Evolutionary conservation across 164 flowering plant genomes (phyloP).

Genomic region (Umbellularia californica): DNA sequence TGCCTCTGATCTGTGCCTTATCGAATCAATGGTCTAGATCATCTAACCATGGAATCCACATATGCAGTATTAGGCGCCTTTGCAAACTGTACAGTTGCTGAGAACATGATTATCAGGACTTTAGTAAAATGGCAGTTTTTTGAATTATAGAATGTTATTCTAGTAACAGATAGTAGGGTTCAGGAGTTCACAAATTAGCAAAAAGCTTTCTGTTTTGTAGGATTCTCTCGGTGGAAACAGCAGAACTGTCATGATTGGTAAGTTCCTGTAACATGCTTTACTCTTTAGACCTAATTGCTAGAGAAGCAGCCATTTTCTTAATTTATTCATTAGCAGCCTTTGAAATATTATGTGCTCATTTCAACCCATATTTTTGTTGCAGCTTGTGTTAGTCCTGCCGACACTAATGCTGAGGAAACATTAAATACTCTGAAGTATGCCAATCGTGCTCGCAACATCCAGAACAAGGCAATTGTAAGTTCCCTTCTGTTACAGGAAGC

Average conservation of each 20-base stretch:
- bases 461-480: constrained; percentile 93
- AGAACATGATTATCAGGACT: too few species aligned
- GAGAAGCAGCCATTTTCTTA: background rate
- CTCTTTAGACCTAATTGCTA: background rate
- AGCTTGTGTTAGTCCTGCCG: constrained; percentile 99
- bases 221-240: constrained; percentile 99
- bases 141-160: background rate
- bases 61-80: background rate
- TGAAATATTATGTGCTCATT: background rate
- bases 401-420: constrained; percentile 96
- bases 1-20: background rate
- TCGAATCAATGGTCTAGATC: background rate
- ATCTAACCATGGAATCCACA: background rate
- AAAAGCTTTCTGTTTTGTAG: constrained; percentile 31
- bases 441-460: constrained; percentile 98
- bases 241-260: constrained; percentile 98
- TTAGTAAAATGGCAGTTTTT: too few species aligned
- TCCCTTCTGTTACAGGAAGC: background rate
- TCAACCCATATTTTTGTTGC: background rate
- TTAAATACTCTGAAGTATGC: constrained; percentile 94
- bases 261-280: constrained; percentile 10
- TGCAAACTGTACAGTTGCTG: background rate
- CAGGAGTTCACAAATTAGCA: too few species aligned
- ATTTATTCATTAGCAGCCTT: background rate
- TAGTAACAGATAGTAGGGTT: background rate